Conservation (phyloP, 345 rosid genomes). For the Erysimum cheiranthoides region DNA sequence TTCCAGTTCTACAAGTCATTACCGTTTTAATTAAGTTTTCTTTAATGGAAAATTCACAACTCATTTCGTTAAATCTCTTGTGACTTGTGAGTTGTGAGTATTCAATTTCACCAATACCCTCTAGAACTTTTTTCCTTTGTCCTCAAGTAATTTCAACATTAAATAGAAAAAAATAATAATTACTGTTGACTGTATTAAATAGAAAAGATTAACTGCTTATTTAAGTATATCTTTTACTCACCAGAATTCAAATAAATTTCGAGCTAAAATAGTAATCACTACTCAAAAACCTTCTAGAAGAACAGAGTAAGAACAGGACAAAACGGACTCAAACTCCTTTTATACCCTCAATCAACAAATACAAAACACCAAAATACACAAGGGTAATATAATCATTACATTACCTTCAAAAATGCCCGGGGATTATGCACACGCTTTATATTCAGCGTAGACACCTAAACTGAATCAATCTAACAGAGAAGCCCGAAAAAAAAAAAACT, state of each 20-base stretch:
- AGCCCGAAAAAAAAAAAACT: not conserved
- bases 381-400: conserved; percentile 10
- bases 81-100: not conserved
- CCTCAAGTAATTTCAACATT: not conserved
- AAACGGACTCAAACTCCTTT: not conserved
- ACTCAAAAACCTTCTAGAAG: not conserved
- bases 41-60: not conserved
- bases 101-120: not conserved
- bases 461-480: conserved; percentile 31
- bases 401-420: conserved; percentile 35
- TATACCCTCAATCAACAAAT: not conserved
- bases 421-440: conserved; percentile 32
- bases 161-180: not conserved
- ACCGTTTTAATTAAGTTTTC: not conserved
- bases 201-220: not conserved
- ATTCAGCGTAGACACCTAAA: conserved; percentile 13
- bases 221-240: not conserved
- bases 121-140: not conserved
- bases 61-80: not conserved
- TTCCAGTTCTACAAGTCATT: not conserved
- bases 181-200: not conserved
- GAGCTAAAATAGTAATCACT: not conserved
- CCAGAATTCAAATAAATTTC: not conserved
- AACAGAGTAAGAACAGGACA: conserved; percentile 35
- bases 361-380: not conserved